phyloP scores from a whole-genome alignment of 2,329 filamentous ascomycete species.

The Pseudogymnoascus pannorum region DNA sequence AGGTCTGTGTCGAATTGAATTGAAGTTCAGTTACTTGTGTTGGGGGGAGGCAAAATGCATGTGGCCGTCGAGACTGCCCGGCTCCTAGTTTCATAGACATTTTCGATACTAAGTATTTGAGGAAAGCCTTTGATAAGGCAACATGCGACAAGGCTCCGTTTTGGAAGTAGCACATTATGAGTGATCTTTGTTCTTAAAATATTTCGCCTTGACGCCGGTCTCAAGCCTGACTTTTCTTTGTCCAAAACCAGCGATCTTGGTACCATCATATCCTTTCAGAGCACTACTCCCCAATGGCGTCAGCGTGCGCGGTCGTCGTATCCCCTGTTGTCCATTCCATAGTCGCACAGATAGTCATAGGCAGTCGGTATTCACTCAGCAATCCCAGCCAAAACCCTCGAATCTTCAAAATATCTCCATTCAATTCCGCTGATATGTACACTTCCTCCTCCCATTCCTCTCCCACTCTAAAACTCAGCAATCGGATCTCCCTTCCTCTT shows the following conservation, averaged over 20 bases:
- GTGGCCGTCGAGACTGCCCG: not conserved
- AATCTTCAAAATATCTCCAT: not conserved
- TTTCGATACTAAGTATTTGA: not conserved
- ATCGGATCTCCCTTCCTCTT: conserved; percentile 87
- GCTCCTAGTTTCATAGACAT: not conserved
- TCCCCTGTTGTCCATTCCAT: not conserved
- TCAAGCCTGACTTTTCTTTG: not conserved
- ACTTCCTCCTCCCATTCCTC: conserved; percentile 19
- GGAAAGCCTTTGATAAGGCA: not conserved
- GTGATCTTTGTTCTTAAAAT: not conserved
- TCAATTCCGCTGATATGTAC: conserved; percentile 35
- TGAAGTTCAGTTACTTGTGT: not conserved
- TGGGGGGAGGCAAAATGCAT: no score
- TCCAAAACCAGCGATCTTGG: not conserved
- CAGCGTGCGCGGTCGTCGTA: not conserved
- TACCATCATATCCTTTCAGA: not conserved
- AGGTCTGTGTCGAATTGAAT: not conserved
- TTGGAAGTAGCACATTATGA: not conserved
- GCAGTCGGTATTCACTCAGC: not conserved
- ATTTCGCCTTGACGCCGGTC: not conserved
- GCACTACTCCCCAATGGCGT: not conserved
- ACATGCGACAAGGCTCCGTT: not conserved
- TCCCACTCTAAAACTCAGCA: conserved; percentile 57
- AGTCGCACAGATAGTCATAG: not conserved
- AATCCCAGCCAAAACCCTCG: not conserved